Conservation (phyloP, 352 stramenopile species). For the Pythium rhizo-oryzae region DNA sequence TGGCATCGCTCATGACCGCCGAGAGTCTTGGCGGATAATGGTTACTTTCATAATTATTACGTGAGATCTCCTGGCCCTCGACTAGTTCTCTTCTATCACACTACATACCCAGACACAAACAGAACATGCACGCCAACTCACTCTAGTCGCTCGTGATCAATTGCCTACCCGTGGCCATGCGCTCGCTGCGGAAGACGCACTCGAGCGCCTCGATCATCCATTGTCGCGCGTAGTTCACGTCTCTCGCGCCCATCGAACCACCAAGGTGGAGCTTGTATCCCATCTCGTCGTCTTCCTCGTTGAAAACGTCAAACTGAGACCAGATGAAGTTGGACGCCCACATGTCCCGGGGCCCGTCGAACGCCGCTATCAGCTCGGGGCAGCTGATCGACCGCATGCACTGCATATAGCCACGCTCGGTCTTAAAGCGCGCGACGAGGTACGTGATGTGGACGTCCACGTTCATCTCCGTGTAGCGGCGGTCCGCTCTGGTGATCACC, state of each 20-base stretch:
- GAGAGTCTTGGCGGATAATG: too few relatives aligned
- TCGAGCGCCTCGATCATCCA: constrained; percentile 1
- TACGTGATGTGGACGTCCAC: neutral
- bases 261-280: neutral
- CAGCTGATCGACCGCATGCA: too few relatives aligned
- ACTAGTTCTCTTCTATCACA: too few relatives aligned
- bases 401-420: neutral
- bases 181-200: too few relatives aligned
- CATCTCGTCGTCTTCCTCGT: neutral
- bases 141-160: too few relatives aligned
- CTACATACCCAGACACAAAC: too few relatives aligned
- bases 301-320: neutral
- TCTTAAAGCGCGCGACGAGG: neutral
- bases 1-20: too few relatives aligned
- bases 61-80: too few relatives aligned
- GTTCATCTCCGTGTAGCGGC: neutral
- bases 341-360: neutral
- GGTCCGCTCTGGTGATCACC: neutral
- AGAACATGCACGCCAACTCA: too few relatives aligned
- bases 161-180: neutral
- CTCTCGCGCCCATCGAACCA: neutral
- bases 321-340: constrained; percentile 12
- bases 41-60: too few relatives aligned
- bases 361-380: neutral
- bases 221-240: neutral